These are phyloP conservation scores for Saccharomyces jurei DNA, from an alignment of 805 yeast species.

Conservation along the genomic window DNA sequence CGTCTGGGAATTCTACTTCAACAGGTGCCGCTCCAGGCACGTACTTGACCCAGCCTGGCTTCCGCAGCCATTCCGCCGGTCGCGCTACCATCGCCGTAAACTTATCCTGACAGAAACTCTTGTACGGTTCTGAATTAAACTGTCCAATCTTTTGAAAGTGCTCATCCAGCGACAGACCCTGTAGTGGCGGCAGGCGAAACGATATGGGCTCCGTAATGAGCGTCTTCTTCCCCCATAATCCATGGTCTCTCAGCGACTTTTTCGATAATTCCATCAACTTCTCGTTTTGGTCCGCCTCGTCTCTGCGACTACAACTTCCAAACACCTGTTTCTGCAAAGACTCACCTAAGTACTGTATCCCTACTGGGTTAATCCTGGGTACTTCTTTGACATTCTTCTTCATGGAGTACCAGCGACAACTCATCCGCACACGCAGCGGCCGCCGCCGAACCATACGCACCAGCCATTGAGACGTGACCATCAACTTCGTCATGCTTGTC, in stretches of 20 bases:
- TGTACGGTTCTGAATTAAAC: constrained; percentile 51
- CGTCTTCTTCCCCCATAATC: constrained; percentile 70
- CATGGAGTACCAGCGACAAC: background rate
- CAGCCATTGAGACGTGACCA: background rate
- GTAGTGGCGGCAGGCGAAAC: constrained; percentile 58
- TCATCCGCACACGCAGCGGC: background rate
- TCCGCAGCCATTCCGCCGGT: constrained; percentile 48
- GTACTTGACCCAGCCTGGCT: constrained; percentile 80
- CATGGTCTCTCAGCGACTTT: constrained; percentile 50
- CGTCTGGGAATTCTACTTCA: constrained; percentile 60
- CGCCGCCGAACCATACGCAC: background rate
- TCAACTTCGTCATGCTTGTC: background rate
- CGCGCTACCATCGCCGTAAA: constrained; percentile 34
- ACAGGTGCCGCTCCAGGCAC: constrained; percentile 44
- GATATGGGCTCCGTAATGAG: constrained; percentile 50
- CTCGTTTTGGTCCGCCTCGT: constrained; percentile 20
- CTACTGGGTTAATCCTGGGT: constrained; percentile 65
- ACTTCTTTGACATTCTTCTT: constrained; percentile 21
- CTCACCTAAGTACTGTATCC: constrained; percentile 67
- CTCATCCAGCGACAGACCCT: constrained; percentile 69
- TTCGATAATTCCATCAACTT: constrained; percentile 46
- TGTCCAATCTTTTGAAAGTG: constrained; percentile 73
- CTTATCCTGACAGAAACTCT: constrained; percentile 38
- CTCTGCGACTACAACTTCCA: constrained; percentile 19
- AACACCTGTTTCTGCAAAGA: constrained; percentile 55